phyloP scores from a whole-genome alignment of 148 eudicot species.

The Selenicereus undatus region DNA sequence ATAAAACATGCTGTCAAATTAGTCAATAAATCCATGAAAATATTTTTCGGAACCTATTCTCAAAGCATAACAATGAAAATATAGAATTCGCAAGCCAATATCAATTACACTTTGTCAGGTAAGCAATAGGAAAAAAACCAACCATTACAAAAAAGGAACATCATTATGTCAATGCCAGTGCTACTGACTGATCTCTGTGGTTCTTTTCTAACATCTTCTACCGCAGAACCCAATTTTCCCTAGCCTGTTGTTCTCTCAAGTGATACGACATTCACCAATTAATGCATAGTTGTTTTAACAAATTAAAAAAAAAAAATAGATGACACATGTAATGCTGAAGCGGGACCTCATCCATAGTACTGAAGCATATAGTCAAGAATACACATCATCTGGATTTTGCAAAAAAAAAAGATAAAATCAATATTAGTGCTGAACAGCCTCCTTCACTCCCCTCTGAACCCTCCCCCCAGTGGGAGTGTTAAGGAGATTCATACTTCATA shows the following conservation, averaged over 20 bases:
- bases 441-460: not conserved
- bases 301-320: no score
- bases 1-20: not conserved
- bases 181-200: not conserved
- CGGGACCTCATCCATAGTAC: not conserved
- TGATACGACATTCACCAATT: not conserved
- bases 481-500: not conserved
- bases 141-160: not conserved
- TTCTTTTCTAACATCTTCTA: not conserved
- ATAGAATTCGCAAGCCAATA: not conserved
- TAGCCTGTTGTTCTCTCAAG: not conserved
- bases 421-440: not conserved
- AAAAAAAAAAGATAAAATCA: not conserved
- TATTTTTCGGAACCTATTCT: not conserved
- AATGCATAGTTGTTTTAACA: not conserved
- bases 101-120: not conserved
- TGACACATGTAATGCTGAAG: not conserved
- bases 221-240: not conserved
- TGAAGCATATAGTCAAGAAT: not conserved
- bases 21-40: not conserved
- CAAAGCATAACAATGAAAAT: not conserved
- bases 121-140: not conserved
- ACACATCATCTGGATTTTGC: not conserved
- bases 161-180: not conserved
- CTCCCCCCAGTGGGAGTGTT: no score